Evolutionary conservation across 495 filamentous ascomycete genomes (phyloP).

Genomic region (Talaromyces nanjingensis): DNA sequence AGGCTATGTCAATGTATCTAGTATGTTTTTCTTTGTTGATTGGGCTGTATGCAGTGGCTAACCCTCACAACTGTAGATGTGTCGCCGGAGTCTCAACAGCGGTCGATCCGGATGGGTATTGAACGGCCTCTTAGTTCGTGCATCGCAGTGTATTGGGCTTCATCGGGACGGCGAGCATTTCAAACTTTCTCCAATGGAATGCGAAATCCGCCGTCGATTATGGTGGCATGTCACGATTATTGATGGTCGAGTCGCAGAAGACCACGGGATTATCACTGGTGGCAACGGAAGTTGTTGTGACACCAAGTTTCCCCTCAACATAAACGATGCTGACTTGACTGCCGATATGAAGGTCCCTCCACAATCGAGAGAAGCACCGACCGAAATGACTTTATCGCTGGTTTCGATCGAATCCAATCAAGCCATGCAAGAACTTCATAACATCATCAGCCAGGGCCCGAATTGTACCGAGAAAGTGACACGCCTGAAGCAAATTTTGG

Average conservation of each 20-base stretch:
- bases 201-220: conserved; percentile 64
- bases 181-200: conserved; percentile 51
- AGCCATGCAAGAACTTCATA: conserved; percentile 12
- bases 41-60: neutral
- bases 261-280: conserved; percentile 22
- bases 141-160: conserved; percentile 44
- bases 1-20: conserved; percentile 29
- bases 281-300: conserved; percentile 11
- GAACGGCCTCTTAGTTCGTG: conserved; percentile 36
- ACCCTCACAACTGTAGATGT: conserved; percentile 22
- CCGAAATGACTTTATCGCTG: conserved; percentile 25
- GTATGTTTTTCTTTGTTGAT: conserved; percentile 13
- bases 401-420: conserved; percentile 28
- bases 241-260: conserved; percentile 29
- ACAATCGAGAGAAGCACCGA: conserved; percentile 13
- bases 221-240: conserved; percentile 54
- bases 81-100: conserved; percentile 33
- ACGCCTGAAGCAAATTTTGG: conserved; percentile 13
- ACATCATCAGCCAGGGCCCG: neutral
- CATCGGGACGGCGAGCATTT: conserved; percentile 38
- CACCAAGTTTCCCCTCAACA: conserved; percentile 21
- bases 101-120: conserved; percentile 39
- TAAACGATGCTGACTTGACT: conserved; percentile 21
- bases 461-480: neutral
- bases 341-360: conserved; percentile 4